These are phyloP conservation scores for Physcomitrellopsis africana DNA, from an alignment of 225 moss, liverwort and hornwort species.

Conservation along the genomic window DNA sequence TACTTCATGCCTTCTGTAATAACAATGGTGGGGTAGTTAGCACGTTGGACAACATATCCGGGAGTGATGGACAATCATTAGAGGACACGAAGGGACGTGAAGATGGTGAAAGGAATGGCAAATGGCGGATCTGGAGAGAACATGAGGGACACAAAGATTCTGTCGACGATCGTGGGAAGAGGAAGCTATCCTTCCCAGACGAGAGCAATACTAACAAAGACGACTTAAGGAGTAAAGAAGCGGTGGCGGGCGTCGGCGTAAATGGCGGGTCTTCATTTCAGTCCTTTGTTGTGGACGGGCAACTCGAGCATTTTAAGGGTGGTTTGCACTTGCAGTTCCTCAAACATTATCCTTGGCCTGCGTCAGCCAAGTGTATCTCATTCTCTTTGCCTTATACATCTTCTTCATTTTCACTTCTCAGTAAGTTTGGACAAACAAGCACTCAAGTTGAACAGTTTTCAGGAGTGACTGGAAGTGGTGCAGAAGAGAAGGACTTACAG, in stretches of 20 bases:
- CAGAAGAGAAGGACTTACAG: conserved; percentile 32
- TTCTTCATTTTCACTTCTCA: conserved; percentile 48
- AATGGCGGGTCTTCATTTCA: conserved; percentile 51
- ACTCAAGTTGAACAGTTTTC: conserved; percentile 26
- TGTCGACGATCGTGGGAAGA: conserved; percentile 47
- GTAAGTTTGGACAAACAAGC: conserved; percentile 42
- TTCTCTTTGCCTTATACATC: conserved; percentile 57
- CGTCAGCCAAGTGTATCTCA: conserved; percentile 72
- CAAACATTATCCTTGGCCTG: conserved; percentile 70
- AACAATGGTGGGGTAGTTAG: conserved; percentile 14
- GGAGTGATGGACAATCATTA: too few relatives aligned
- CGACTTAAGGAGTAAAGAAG: conserved; percentile 24
- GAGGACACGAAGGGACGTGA: neutral
- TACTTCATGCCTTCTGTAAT: conserved; percentile 64
- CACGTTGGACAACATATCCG: neutral
- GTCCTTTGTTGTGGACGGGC: conserved; percentile 73
- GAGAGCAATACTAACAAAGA: conserved; percentile 41
- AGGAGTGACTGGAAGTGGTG: conserved; percentile 28
- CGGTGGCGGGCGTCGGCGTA: conserved; percentile 30
- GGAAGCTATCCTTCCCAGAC: conserved; percentile 55
- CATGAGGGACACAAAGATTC: conserved; percentile 35
- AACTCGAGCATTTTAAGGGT: conserved; percentile 55
- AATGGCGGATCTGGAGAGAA: conserved; percentile 66
- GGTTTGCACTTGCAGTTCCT: conserved; percentile 59
- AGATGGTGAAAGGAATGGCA: conserved; percentile 43